Evolutionary conservation across 2,329 filamentous ascomycete species (phyloP).

Genomic region (Colletotrichum sidae): DNA sequence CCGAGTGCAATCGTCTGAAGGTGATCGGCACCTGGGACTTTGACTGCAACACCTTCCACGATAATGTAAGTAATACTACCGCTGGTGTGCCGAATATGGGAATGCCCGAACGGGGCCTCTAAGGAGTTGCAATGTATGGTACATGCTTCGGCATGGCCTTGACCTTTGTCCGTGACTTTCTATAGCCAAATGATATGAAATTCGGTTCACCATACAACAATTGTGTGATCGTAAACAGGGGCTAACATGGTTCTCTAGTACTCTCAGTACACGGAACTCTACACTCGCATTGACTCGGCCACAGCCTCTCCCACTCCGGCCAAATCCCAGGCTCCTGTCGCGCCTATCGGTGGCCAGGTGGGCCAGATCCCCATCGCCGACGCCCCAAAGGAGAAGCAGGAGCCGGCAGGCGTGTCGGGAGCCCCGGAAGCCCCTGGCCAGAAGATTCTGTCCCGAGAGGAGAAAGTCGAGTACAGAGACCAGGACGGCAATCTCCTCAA

Average conservation of each 20-base stretch:
- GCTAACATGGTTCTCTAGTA: conserved; percentile 34
- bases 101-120: conserved; percentile 44
- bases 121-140: not conserved
- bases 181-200: conserved; percentile 32
- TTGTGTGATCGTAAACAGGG: conserved; percentile 1
- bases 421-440: conserved; percentile 65
- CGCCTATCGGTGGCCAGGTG: conserved; percentile 35
- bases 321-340: conserved; percentile 31
- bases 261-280: conserved; percentile 31
- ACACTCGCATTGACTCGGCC: conserved; percentile 21
- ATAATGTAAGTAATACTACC: conserved; percentile 75
- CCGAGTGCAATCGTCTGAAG: conserved; percentile 88
- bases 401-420: conserved; percentile 56
- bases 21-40: conserved; percentile 93
- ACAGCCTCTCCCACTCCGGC: conserved; percentile 21
- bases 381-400: conserved; percentile 42
- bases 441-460: conserved; percentile 70
- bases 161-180: conserved; percentile 1
- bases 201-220: conserved; percentile 10
- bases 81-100: conserved; percentile 51
- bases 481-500: conserved; percentile 91
- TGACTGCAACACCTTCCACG: conserved; percentile 95
- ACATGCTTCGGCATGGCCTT: not conserved
- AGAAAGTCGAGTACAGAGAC: conserved; percentile 93
- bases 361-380: conserved; percentile 43